phyloP scores from a whole-genome alignment of 2,329 filamentous ascomycete species.

The Claviceps sp. region DNA sequence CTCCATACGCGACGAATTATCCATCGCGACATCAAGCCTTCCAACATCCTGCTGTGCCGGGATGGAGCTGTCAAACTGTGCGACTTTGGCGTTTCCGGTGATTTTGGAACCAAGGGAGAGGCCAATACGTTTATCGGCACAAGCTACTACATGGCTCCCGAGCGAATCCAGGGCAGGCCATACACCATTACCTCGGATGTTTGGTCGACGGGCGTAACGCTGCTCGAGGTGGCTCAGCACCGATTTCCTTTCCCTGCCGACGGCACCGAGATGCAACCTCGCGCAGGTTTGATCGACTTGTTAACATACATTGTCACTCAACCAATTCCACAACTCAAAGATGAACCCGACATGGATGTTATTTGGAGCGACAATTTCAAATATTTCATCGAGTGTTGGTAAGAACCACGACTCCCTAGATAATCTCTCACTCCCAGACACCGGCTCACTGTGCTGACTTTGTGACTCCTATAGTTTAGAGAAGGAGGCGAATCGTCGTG shows the following conservation, averaged over 20 bases:
- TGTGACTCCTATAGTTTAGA: constrained; percentile 53
- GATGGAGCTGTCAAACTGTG: constrained; percentile 93
- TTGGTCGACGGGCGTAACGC: constrained; percentile 91
- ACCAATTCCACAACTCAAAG: constrained; percentile 87
- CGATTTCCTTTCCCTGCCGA: constrained; percentile 97
- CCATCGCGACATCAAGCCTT: constrained; percentile 96
- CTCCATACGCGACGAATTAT: constrained; percentile 94
- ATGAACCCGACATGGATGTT: constrained; percentile 79
- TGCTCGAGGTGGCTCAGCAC: constrained; percentile 98
- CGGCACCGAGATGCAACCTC: constrained; percentile 87
- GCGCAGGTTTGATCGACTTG: constrained; percentile 84
- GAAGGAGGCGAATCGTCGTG: constrained; percentile 76
- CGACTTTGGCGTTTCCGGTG: constrained; percentile 94
- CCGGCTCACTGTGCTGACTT: constrained; percentile 11
- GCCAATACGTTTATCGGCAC: constrained; percentile 98
- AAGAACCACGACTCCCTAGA: constrained; percentile 28
- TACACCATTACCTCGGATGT: constrained; percentile 99
- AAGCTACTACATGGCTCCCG: constrained; percentile 98
- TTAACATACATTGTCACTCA: constrained; percentile 96
- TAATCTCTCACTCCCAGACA: background rate
- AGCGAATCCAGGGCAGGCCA: constrained; percentile 91
- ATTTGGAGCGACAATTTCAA: constrained; percentile 97
- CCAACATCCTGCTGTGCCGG: constrained; percentile 87
- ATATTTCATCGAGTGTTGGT: constrained; percentile 99
- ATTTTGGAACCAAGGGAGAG: constrained; percentile 96